phyloP scores from a whole-genome alignment of 1,139 yeast species.

The Lodderomyces theae region DNA sequence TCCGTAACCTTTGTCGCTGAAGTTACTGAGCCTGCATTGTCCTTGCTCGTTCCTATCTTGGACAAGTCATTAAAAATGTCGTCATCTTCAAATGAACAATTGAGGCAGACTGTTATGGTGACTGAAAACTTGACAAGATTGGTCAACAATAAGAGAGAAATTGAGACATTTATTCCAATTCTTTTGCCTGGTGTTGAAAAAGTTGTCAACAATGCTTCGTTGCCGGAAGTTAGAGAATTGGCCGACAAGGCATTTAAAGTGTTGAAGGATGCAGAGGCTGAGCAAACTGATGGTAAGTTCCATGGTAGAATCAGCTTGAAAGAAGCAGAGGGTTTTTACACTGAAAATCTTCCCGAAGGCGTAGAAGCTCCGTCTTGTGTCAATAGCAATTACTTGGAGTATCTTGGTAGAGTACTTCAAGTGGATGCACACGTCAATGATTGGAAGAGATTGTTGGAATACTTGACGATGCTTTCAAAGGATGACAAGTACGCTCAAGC shows the following conservation, averaged over 20 bases:
- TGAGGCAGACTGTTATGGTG: constrained; percentile 94
- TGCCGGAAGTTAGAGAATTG: constrained; percentile 94
- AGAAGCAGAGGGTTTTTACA: constrained; percentile 50
- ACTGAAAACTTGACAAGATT: constrained; percentile 94
- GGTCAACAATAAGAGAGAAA: constrained; percentile 91
- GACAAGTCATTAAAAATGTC: constrained; percentile 87
- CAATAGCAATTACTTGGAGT: constrained; percentile 30
- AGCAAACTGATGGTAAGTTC: constrained; percentile 63
- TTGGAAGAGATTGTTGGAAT: constrained; percentile 71
- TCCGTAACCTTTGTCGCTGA: constrained; percentile 98
- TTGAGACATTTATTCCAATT: constrained; percentile 81
- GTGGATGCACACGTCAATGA: constrained; percentile 87
- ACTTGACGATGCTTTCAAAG: constrained; percentile 28
- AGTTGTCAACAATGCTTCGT: constrained; percentile 85
- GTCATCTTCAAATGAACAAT: constrained; percentile 90
- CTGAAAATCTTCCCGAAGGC: constrained; percentile 28
- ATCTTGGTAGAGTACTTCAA: constrained; percentile 55
- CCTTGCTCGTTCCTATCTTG: constrained; percentile 87
- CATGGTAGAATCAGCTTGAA: constrained; percentile 67
- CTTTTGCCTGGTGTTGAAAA: constrained; percentile 87
- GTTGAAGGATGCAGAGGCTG: constrained; percentile 75
- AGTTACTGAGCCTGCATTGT: constrained; percentile 93
- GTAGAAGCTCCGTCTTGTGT: constrained; percentile 21
- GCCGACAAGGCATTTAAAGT: constrained; percentile 84
- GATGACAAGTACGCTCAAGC: constrained; percentile 36